Evolutionary conservation across 805 yeast genomes (phyloP).

Genomic region (Soucietia sequanensis): DNA sequence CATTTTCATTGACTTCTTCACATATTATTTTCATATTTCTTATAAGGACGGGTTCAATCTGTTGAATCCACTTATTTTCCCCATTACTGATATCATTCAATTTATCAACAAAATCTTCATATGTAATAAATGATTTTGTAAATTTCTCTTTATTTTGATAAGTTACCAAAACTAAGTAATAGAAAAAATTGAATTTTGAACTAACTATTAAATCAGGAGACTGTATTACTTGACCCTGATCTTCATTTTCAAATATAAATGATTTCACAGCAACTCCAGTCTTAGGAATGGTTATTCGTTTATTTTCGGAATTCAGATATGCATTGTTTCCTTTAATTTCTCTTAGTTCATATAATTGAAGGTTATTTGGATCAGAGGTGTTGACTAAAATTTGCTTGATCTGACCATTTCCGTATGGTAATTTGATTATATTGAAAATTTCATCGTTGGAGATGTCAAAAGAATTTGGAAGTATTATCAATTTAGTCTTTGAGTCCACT

Average conservation of each 20-base stretch:
- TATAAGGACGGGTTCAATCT: constrained; percentile 20
- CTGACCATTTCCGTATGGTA: neutral
- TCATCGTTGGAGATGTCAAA: no score
- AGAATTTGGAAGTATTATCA: constrained; percentile 14
- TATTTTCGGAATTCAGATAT: constrained; percentile 20
- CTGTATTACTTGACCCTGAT: constrained; percentile 39
- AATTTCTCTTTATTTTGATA: constrained; percentile 21
- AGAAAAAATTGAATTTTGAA: constrained; percentile 40
- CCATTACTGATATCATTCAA: constrained; percentile 25
- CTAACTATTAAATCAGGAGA: constrained; percentile 39
- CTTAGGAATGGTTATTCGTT: constrained; percentile 20
- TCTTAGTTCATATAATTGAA: constrained; percentile 38
- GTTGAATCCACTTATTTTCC: constrained; percentile 25
- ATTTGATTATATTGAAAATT: neutral
- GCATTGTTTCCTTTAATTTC: constrained; percentile 37
- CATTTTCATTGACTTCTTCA: constrained; percentile 31
- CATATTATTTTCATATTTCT: constrained; percentile 24
- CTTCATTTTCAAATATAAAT: constrained; percentile 23
- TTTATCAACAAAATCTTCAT: constrained; percentile 46
- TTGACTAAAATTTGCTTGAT: neutral
- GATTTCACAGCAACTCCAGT: constrained; percentile 42
- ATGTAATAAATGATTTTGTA: constrained; percentile 28
- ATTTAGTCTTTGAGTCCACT: constrained; percentile 10
- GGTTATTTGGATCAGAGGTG: neutral
- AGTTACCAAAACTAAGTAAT: constrained; percentile 38